Evolutionary conservation across 2,329 filamentous ascomycete genomes (phyloP).

Genomic region (Xylariaceae sp.): DNA sequence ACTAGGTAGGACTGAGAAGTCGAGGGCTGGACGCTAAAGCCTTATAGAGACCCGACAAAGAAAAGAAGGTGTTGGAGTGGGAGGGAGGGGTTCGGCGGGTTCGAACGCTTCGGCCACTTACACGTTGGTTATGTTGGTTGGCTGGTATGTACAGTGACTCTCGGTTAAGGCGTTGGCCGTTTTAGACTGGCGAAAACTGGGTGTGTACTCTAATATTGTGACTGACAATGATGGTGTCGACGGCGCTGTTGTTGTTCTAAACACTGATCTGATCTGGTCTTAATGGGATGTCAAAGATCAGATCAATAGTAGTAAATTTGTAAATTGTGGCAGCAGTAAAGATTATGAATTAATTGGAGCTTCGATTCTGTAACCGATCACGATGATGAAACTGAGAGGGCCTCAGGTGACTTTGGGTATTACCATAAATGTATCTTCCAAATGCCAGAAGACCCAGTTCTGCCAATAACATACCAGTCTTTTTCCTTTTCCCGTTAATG

Average conservation of each 20-base stretch:
- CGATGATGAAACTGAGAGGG: conserved; percentile 26
- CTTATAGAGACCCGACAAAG: conserved; percentile 8
- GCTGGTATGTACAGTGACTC: conserved; percentile 14
- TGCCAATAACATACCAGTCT: conserved; percentile 11
- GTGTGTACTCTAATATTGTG: neutral
- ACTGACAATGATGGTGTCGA: neutral
- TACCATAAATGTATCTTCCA: conserved; percentile 9
- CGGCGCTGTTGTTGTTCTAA: neutral
- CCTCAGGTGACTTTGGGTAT: conserved; percentile 20
- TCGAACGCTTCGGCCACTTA: conserved; percentile 22
- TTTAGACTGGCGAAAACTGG: conserved; percentile 23
- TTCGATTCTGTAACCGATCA: conserved; percentile 19
- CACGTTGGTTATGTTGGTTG: conserved; percentile 21
- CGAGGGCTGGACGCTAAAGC: conserved; percentile 11
- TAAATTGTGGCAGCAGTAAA: neutral
- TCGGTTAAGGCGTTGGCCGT: conserved; percentile 15
- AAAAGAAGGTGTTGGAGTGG: conserved; percentile 1
- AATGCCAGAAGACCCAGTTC: neutral
- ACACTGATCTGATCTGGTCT: too few relatives aligned
- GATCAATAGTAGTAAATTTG: neutral
- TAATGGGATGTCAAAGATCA: too few relatives aligned
- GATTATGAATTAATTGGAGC: conserved; percentile 4
- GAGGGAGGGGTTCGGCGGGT: conserved; percentile 19
- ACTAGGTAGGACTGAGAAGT: neutral
- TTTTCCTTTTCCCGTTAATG: conserved; percentile 10